A percentile compares a stretch with the other conserved stretches of the same genome.
These are phyloP conservation scores for Leishmania guyanensis DNA, from an alignment of 208 protist species.

Conservation along the genomic window DNA sequence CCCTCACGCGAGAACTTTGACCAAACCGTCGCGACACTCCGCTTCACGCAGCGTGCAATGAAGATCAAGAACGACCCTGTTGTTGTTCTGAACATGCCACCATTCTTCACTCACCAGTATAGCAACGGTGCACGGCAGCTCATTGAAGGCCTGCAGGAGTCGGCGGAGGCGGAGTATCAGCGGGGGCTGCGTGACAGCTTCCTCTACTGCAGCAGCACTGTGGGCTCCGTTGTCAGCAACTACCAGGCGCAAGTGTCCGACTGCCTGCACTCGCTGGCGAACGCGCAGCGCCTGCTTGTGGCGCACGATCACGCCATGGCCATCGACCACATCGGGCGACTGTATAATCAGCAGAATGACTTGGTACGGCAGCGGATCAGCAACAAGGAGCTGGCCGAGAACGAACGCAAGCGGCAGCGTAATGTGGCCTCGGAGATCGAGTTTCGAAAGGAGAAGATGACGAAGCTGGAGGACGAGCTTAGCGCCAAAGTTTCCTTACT, in stretches of 20 bases:
- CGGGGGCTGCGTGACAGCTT: conserved; percentile 77
- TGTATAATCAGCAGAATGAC: conserved; percentile 66
- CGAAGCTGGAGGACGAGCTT: conserved; percentile 51
- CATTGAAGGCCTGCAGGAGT: conserved; percentile 47
- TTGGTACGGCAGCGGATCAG: conserved; percentile 36
- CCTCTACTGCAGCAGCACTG: conserved; percentile 58
- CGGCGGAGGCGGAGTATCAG: conserved; percentile 61
- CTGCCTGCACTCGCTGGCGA: conserved; percentile 67
- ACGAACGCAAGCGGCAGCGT: conserved; percentile 58
- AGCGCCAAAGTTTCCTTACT: conserved; percentile 33
- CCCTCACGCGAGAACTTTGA: conserved; percentile 85
- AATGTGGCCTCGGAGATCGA: conserved; percentile 49
- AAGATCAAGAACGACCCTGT: conserved; percentile 91
- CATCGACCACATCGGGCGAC: conserved; percentile 61
- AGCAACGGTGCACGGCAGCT: conserved; percentile 50
- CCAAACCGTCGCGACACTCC: conserved; percentile 82
- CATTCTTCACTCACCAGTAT: conserved; percentile 87
- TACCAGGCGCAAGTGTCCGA: conserved; percentile 68
- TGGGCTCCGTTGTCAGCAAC: conserved; percentile 48
- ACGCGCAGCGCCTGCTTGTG: conserved; percentile 76
- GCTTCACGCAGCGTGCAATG: conserved; percentile 89
- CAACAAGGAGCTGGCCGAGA: conserved; percentile 43
- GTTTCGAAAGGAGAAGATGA: conserved; percentile 41
- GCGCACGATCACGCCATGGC: conserved; percentile 78
- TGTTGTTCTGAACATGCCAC: conserved; percentile 78